Evolutionary conservation across 495 filamentous ascomycete species (phyloP).

Genomic region (Chlorociboria aeruginascens): DNA sequence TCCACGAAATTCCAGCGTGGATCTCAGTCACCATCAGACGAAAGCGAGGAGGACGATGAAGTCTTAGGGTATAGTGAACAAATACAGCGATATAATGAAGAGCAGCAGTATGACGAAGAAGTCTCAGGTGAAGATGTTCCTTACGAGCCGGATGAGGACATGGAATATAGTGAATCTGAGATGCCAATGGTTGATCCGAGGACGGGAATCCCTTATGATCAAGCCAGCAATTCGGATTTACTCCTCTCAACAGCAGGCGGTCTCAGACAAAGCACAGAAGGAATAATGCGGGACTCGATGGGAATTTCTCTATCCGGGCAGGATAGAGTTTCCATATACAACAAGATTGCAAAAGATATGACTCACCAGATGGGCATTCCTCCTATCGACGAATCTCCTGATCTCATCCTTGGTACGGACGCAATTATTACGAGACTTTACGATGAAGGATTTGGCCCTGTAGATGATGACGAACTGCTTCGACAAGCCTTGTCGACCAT

Average conservation of each 20-base stretch:
- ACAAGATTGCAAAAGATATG: constrained; percentile 37
- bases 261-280: constrained; percentile 24
- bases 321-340: constrained; percentile 30
- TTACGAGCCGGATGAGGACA: constrained; percentile 28
- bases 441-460: constrained; percentile 40
- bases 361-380: constrained; percentile 35
- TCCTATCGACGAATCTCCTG: constrained; percentile 32
- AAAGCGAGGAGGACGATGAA: constrained; percentile 24
- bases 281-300: constrained; percentile 27
- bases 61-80: constrained; percentile 22
- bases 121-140: constrained; percentile 27
- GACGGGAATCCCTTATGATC: neutral
- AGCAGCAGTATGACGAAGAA: constrained; percentile 19
- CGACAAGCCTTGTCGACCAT: constrained; percentile 42
- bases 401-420: constrained; percentile 46
- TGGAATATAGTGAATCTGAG: constrained; percentile 21
- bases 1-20: constrained; percentile 17
- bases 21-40: constrained; percentile 13
- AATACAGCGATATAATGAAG: constrained; percentile 14
- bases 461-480: constrained; percentile 41
- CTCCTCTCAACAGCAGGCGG: constrained; percentile 33
- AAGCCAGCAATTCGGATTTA: constrained; percentile 28
- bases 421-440: constrained; percentile 37
- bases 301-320: constrained; percentile 17
- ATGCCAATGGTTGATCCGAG: neutral